Base-by-base conservation (phyloP, 352 stramenopile genomes). In the Albugo candida region DNA sequence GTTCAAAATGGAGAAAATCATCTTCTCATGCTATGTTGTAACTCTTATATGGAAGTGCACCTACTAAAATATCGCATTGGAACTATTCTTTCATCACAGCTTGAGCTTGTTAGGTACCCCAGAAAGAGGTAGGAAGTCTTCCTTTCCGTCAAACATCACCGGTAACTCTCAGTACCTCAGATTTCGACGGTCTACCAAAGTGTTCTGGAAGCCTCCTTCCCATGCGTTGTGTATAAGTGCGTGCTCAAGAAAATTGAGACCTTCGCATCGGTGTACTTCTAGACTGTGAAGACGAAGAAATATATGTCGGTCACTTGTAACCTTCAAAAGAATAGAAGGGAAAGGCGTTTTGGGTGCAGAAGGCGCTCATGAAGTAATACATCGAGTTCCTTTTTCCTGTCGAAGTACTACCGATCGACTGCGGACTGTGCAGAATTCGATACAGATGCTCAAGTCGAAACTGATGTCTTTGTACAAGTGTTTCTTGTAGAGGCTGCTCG, bases 191-290 rank as follows among this genome's bases (percentile, higher is more conserved):
- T 47, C 63, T 71, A 86, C 31, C 74, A 93, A 34, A 77, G 96
- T 49, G 73, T 98, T 24, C 48, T 95, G 5, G 82, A 97, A 55
- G 64, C 82, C 40, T 81, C 93, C 2, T 83, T 98, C 50, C 92
- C 97, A 64, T 87, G 96, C 47, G 98, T 98, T 56, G 92, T 98
- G 13, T 98, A 98, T 74, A 98, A 94, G 78, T 88, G 38, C 16
- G 70, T 60, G 11, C 1, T 11, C 0, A 38, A 21, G 35, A 44
- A n/a, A 5, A 27, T 31, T 20, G 19, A 13, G 39, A 19, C 34
- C 34, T 47, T 13, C 34, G 31, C n/a, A 11, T 44, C 8, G 24
- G 13, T 46, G 8, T 47, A 36, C 35, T 41, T 17, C 11, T 41
- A 44, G 87, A 74, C 56, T 76, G 77, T 2, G 67, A 93, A 19